These are phyloP conservation scores for Adansonia gregorii DNA, from an alignment of 441 rosid genomes.

Conservation along the genomic window DNA sequence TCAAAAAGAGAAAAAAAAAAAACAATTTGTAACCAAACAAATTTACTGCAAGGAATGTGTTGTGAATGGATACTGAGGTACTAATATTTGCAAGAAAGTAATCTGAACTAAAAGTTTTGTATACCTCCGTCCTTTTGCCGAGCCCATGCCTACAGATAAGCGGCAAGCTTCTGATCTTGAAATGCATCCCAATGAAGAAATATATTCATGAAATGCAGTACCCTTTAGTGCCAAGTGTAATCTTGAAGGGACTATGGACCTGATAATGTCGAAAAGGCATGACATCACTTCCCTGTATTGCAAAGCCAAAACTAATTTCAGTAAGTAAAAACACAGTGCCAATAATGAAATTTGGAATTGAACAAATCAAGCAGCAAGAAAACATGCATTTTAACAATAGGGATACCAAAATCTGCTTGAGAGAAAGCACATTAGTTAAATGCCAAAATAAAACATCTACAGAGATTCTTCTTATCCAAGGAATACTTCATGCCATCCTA, in stretches of 20 bases:
- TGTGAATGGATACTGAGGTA: background rate
- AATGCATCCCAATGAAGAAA: conserved; percentile 64
- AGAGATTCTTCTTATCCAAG: too few species aligned
- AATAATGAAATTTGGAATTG: background rate
- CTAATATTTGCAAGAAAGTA: background rate
- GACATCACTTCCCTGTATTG: conserved; percentile 55
- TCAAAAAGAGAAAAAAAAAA: background rate
- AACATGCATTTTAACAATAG: background rate
- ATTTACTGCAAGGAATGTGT: background rate
- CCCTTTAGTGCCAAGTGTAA: conserved; percentile 58
- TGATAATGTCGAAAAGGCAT: conserved; percentile 41
- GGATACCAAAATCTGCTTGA: background rate
- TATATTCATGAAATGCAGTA: conserved; percentile 63
- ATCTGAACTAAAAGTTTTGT: conserved; percentile 19
- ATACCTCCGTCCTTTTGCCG: conserved; percentile 54
- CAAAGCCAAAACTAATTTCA: background rate
- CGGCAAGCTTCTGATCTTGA: conserved; percentile 71
- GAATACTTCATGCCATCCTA: too few species aligned
- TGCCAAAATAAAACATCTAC: background rate
- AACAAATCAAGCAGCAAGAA: background rate
- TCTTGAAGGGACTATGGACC: conserved; percentile 62
- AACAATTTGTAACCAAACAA: conserved; percentile 20
- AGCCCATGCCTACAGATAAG: conserved; percentile 42
- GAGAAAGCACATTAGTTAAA: background rate
- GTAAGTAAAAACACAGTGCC: background rate